Evolutionary conservation across 768 basidiomycete species (phyloP).

Genomic region (Amanita exitialis): DNA sequence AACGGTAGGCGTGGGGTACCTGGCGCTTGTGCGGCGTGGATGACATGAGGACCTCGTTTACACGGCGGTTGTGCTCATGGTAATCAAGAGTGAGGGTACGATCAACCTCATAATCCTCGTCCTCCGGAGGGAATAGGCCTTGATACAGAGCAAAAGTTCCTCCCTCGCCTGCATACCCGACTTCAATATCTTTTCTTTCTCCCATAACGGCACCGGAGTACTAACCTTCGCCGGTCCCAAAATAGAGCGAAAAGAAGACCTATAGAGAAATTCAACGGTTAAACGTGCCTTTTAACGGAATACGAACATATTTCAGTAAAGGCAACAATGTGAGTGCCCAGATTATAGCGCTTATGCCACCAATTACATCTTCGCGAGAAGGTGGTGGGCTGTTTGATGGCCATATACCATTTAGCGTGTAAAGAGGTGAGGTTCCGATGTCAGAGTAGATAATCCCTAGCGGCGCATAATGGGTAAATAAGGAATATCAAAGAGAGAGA

Average conservation of each 20-base stretch:
- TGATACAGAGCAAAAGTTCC: constrained; percentile 58
- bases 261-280: constrained; percentile 21
- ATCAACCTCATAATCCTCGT: constrained; percentile 35
- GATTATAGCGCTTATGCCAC: constrained; percentile 51
- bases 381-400: constrained; percentile 35
- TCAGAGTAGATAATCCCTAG: constrained; percentile 39
- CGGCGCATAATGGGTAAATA: too few relatives aligned
- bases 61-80: constrained; percentile 9
- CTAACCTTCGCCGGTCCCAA: constrained; percentile 1
- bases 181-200: background rate
- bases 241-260: background rate
- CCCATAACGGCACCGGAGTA: background rate
- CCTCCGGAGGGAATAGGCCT: constrained; percentile 41
- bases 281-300: constrained; percentile 15
- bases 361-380: constrained; percentile 49
- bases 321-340: constrained; percentile 57
- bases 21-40: constrained; percentile 9
- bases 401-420: constrained; percentile 60
- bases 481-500: background rate
- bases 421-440: constrained; percentile 52
- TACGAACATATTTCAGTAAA: constrained; percentile 54
- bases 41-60: constrained; percentile 2
- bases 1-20: constrained; percentile 23
- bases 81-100: constrained; percentile 44
- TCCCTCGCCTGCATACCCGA: constrained; percentile 39